Evolutionary conservation across 2,329 filamentous ascomycete genomes (phyloP), one percentile per base, ranked within the genome.

Genomic region (Achaetomium macrosporum): DNA sequence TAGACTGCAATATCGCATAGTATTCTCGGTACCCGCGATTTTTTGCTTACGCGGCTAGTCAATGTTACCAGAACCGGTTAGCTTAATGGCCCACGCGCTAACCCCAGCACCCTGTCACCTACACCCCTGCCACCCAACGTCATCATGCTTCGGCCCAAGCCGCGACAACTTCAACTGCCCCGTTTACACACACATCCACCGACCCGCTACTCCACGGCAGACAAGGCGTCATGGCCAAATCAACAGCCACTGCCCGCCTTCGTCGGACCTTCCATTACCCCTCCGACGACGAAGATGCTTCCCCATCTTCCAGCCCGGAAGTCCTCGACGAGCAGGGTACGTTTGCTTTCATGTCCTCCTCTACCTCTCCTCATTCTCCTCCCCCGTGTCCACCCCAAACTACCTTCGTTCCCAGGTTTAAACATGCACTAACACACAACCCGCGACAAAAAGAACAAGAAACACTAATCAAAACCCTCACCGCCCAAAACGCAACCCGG

Each of bases 211-310:
- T 5, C 15, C 46, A 25, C 30, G 15, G 13, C 12, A 7, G 8
- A n/a, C 30, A 17, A 36, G 25, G 13, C 36, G 40, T 30, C 51
- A 57, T 58, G 51, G 44, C 50, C 16, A 47, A 33, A 36, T 62
- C 73, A 0, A 68, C 69, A n/a, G n/a, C 47, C 15, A 42, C 45
- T 39, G 73, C 87, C 48, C 83, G 87, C 57, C 73, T 93, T 42
- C 84, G 90, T 63, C 85, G 80, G 63, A 85, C 87, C 9, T 93
- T 95, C 70, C 81, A 79, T 56, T 93, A 92, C 70, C 86, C 86
- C 5, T 70, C 73, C 62, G 76, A 76, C 57, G 75, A 79, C 53
- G 73, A 57, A 12, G 47, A 56, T 29, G 50, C 48, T 6, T 66
- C 68, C 49, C 74, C 78, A 35, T 75, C 78, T 66, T 69, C 68